These are phyloP conservation scores for Rubus parviflorus DNA, from an alignment of 306 rosid genomes.

Conservation along the genomic window DNA sequence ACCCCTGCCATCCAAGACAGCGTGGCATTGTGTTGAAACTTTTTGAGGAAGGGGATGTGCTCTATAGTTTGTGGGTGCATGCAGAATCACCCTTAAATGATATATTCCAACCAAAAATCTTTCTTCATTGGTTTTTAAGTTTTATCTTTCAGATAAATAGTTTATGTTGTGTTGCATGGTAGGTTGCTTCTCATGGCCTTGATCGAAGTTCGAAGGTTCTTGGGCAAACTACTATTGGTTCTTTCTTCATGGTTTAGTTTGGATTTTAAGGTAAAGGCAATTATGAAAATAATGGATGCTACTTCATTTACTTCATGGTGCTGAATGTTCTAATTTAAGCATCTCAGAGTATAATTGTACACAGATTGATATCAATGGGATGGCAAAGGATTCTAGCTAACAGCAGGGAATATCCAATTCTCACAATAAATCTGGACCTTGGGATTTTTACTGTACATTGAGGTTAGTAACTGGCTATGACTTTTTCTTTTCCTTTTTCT, in stretches of 20 bases:
- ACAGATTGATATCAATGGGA: neutral
- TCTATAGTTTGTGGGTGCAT: neutral
- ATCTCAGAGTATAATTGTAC: neutral
- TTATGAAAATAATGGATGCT: neutral
- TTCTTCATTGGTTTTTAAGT: neutral
- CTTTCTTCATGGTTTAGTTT: slow-evolving; percentile 77
- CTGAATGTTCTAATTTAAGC: slow-evolving; percentile 2
- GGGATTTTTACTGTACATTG: slow-evolving; percentile 6
- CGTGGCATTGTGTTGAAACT: neutral
- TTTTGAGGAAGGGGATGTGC: neutral
- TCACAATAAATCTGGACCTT: neutral
- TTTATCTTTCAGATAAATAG: slow-evolving; percentile 6
- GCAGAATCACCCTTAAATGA: neutral
- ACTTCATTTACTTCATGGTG: neutral
- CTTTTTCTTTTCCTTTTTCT: neutral
- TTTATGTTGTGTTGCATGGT: slow-evolving; percentile 16
- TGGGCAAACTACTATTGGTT: slow-evolving; percentile 85
- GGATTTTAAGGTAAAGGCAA: slow-evolving; percentile 24
- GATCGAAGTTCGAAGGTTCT: slow-evolving; percentile 97
- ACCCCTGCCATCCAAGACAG: neutral
- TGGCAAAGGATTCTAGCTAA: neutral
- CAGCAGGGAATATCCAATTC: slow-evolving; percentile 7
- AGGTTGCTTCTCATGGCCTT: slow-evolving; percentile 99
- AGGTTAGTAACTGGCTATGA: slow-evolving; percentile 2
- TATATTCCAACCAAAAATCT: neutral